Evolutionary conservation across 1,139 yeast genomes (phyloP).

Genomic region (Hansenula lynferdii): DNA sequence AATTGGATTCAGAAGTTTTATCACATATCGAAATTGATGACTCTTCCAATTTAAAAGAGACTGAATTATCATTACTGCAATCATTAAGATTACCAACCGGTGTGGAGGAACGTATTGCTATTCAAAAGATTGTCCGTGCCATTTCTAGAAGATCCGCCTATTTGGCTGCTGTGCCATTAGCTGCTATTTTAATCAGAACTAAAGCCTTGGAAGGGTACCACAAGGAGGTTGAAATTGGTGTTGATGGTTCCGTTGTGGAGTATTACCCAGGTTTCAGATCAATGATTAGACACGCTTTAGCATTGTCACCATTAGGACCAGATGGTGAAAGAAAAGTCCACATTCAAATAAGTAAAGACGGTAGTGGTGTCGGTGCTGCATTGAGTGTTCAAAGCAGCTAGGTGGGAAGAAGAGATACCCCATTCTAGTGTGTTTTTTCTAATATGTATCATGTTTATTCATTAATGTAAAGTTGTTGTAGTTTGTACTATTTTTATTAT

Average conservation of each 20-base stretch:
- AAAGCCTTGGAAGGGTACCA: constrained; percentile 52
- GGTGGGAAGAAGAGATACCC: background rate
- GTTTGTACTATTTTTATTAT: no score
- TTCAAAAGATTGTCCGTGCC: constrained; percentile 70
- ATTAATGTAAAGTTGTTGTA: no score
- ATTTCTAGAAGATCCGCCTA: constrained; percentile 83
- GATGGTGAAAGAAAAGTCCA: constrained; percentile 67
- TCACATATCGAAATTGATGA: constrained; percentile 82
- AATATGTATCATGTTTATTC: no score
- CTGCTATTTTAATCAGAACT: constrained; percentile 64
- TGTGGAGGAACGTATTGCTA: constrained; percentile 60
- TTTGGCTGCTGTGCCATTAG: constrained; percentile 82
- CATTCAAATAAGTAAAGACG: constrained; percentile 83
- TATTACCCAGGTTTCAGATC: constrained; percentile 85
- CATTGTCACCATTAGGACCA: constrained; percentile 62
- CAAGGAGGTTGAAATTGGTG: constrained; percentile 81
- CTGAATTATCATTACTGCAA: constrained; percentile 60
- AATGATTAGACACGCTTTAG: constrained; percentile 70
- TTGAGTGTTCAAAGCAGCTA: constrained; percentile 53
- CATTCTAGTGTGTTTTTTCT: background rate
- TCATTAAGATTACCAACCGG: constrained; percentile 64
- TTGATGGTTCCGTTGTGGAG: constrained; percentile 92
- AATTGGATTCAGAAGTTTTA: constrained; percentile 74
- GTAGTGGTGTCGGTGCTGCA: constrained; percentile 96
- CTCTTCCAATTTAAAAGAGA: constrained; percentile 61